Conservation (phyloP, 495 filamentous ascomycete genomes). For the Aspergillus egyptiacus region DNA sequence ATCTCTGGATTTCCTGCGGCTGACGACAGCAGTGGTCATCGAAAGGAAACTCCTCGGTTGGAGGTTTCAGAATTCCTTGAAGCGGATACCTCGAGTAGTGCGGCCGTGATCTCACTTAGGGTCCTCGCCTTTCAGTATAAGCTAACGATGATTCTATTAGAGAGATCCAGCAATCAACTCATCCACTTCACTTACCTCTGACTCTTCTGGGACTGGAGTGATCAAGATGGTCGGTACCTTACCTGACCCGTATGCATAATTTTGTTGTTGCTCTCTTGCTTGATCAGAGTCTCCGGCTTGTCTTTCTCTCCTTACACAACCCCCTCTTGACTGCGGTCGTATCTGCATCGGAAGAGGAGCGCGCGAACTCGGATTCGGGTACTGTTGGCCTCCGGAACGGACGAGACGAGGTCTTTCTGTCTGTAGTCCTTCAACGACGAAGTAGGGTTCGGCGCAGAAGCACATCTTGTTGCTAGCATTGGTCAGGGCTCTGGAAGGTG, state of each 20-base stretch:
- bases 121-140: conserved; percentile 6
- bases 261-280: too few species aligned
- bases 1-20: not conserved
- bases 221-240: conserved; percentile 10
- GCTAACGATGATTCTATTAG: conserved; percentile 2
- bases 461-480: not conserved
- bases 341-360: conserved; percentile 10
- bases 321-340: not conserved
- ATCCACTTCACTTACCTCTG: conserved; percentile 5
- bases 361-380: not conserved
- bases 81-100: not conserved
- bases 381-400: not conserved
- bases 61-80: conserved; percentile 11
- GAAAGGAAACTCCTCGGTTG: conserved; percentile 8
- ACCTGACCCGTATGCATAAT: conserved; percentile 3
- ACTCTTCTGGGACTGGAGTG: conserved; percentile 9
- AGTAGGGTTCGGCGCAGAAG: conserved; percentile 11
- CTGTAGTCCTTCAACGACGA: conserved; percentile 12
- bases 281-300: not conserved
- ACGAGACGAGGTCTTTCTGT: conserved; percentile 14
- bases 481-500: not conserved
- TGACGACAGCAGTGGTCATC: not conserved
- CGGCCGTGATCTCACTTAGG: not conserved
- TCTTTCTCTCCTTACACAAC: not conserved
- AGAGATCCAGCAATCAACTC: not conserved